A percentile compares a stretch with the other conserved stretches of the same genome.
phyloP scores from a whole-genome alignment of 176 grass and related monocot species.

The Oryza glaberrima region DNA sequence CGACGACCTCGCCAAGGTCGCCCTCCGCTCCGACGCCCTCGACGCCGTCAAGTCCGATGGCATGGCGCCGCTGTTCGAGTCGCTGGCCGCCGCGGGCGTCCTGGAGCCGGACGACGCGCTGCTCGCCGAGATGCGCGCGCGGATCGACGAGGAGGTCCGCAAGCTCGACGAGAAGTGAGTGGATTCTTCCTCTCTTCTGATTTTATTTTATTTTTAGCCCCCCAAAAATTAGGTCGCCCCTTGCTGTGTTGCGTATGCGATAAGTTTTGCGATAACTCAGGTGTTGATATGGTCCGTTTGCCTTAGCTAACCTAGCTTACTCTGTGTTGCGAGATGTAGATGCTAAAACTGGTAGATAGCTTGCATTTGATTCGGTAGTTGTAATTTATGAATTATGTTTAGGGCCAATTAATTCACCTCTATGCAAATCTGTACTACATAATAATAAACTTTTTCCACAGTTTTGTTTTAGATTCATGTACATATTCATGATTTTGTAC shows the following conservation, averaged over 20 bases:
- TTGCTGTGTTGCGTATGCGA: neutral
- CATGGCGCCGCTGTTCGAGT: conserved; percentile 76
- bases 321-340: neutral
- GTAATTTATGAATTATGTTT: neutral
- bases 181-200: neutral
- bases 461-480: neutral
- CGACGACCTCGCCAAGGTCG: conserved; percentile 93
- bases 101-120: conserved; percentile 67
- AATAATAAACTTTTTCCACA: neutral
- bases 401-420: neutral
- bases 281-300: neutral
- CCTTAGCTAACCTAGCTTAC: neutral
- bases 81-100: conserved; percentile 55
- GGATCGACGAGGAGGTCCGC: conserved; percentile 80
- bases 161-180: conserved; percentile 94
- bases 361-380: neutral
- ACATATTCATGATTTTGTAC: neutral
- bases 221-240: neutral
- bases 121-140: conserved; percentile 70
- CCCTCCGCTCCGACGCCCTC: conserved; percentile 76
- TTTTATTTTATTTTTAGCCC: neutral
- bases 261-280: neutral
- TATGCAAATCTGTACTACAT: neutral
- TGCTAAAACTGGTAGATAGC: neutral
- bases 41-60: conserved; percentile 78